Evolutionary conservation across 352 stramenopile species (phyloP).

Genomic region (Pythium brachiatum): DNA sequence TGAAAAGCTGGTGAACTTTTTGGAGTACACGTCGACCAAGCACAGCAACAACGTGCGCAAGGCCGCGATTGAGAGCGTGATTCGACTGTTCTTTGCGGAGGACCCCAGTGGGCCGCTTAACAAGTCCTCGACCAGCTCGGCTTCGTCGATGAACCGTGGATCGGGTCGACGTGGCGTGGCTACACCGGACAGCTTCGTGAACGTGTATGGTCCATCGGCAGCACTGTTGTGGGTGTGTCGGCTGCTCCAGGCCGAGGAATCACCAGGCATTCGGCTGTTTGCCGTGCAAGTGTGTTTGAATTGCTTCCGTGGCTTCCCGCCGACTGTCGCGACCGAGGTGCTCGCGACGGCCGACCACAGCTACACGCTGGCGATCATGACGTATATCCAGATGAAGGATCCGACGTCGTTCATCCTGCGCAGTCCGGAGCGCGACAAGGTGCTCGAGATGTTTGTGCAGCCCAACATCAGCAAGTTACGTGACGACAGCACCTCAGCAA

Average conservation of each 20-base stretch:
- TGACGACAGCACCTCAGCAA: conserved; percentile 72
- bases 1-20: conserved; percentile 66
- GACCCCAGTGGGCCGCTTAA: conserved; percentile 36
- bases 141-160: conserved; percentile 18
- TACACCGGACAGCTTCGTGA: conserved; percentile 32
- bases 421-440: conserved; percentile 73
- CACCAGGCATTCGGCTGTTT: conserved; percentile 71
- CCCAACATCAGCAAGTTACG: conserved; percentile 62
- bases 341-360: conserved; percentile 81
- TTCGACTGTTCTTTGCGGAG: conserved; percentile 83
- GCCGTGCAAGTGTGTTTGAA: conserved; percentile 78
- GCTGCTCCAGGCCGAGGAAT: conserved; percentile 62
- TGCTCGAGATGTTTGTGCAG: conserved; percentile 56
- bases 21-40: conserved; percentile 69
- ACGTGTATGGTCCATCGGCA: conserved; percentile 64
- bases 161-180: not conserved
- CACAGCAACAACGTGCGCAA: conserved; percentile 76
- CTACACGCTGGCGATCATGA: conserved; percentile 74
- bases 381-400: conserved; percentile 76
- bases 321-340: conserved; percentile 64
- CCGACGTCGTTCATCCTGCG: conserved; percentile 69
- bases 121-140: conserved; percentile 6
- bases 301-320: conserved; percentile 75
- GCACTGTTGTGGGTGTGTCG: conserved; percentile 68
- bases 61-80: conserved; percentile 80